These are phyloP conservation scores for Psidium guajava DNA, from an alignment of 345 rosid genomes.

Conservation along the genomic window DNA sequence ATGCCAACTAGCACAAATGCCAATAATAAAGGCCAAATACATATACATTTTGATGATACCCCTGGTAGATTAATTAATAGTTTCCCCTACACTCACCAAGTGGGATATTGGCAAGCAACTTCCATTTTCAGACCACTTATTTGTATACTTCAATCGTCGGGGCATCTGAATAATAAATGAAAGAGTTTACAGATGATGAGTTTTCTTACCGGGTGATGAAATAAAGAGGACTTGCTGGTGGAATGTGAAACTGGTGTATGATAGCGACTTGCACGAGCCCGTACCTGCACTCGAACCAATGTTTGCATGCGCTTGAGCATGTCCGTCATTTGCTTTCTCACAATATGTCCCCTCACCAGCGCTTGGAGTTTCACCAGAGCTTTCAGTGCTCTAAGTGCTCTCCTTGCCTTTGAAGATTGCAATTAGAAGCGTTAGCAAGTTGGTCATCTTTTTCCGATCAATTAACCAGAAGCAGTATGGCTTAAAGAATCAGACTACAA, in stretches of 20 bases:
- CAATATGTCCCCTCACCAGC: conserved; percentile 80
- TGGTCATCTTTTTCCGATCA: not conserved
- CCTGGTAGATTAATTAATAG: not conserved
- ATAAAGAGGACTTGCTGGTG: conserved; percentile 33
- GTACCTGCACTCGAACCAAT: conserved; percentile 59
- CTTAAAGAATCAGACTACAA: not conserved
- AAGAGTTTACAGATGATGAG: not conserved
- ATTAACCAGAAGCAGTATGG: not conserved
- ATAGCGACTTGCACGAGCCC: conserved; percentile 58
- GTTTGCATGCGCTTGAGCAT: conserved; percentile 88
- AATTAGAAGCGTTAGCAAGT: not conserved
- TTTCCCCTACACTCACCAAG: not conserved
- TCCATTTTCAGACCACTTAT: not conserved
- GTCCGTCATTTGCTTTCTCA: conserved; percentile 75
- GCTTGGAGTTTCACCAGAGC: conserved; percentile 97
- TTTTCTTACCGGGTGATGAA: conserved; percentile 33
- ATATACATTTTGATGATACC: not conserved
- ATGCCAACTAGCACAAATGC: not conserved
- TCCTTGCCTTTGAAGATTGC: conserved; percentile 52
- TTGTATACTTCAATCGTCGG: not conserved
- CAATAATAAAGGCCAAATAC: not conserved
- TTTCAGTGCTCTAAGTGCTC: conserved; percentile 84
- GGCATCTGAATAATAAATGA: not conserved
- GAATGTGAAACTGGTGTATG: conserved; percentile 39
- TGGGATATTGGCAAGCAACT: not conserved